Percentiles rank a stretch among this genome's conserved stretches.
These are phyloP conservation scores for Ceratocystis alfenasii DNA, from an alignment of 2,329 filamentous ascomycete species.

Conservation along the genomic window DNA sequence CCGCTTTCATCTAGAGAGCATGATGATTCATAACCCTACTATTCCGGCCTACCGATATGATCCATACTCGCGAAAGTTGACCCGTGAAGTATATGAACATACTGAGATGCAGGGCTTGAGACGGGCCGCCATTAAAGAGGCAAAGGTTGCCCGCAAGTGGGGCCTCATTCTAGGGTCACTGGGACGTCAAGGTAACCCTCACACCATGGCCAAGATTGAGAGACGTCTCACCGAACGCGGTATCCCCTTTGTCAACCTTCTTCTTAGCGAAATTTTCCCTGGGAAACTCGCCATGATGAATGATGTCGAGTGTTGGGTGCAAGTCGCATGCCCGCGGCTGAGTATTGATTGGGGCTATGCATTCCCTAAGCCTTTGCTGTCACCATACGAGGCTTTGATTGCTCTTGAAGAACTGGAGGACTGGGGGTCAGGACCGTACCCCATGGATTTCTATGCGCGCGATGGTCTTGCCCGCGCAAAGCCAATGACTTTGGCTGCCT, in stretches of 20 bases:
- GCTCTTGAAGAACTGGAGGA: slow-evolving; percentile 69
- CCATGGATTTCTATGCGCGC: slow-evolving; percentile 96
- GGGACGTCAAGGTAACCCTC: slow-evolving; percentile 87
- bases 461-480: slow-evolving; percentile 78
- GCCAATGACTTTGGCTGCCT: slow-evolving; percentile 29
- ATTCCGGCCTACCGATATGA: slow-evolving; percentile 93
- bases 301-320: slow-evolving; percentile 96
- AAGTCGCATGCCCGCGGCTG: slow-evolving; percentile 89
- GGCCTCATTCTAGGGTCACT: slow-evolving; percentile 87
- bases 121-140: slow-evolving; percentile 61
- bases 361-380: slow-evolving; percentile 76
- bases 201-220: slow-evolving; percentile 83
- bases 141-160: slow-evolving; percentile 74
- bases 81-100: slow-evolving; percentile 83
- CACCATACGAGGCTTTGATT: slow-evolving; percentile 88
- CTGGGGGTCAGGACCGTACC: slow-evolving; percentile 68
- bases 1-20: slow-evolving; percentile 89
- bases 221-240: slow-evolving; percentile 56
- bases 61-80: slow-evolving; percentile 84
- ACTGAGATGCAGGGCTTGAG: slow-evolving; percentile 78
- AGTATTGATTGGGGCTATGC: slow-evolving; percentile 99
- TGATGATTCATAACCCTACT: slow-evolving; percentile 95
- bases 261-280: slow-evolving; percentile 92
- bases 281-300: slow-evolving; percentile 87
- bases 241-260: slow-evolving; percentile 70